Base-by-base conservation (phyloP, 805 yeast species). In the Yamadazyma kitorensis region DNA sequence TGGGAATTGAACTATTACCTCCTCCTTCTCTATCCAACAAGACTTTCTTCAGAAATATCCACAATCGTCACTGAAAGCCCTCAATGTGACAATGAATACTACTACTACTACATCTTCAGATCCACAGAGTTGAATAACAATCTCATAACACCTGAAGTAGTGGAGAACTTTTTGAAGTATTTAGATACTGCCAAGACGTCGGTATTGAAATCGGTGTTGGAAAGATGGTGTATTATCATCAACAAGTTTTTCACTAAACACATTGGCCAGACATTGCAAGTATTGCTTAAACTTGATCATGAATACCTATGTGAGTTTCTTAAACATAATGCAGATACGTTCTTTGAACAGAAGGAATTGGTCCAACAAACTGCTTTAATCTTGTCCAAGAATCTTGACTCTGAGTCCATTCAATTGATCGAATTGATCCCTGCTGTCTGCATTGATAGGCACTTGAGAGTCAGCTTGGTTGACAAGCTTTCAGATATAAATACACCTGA, bases 151-250 rank as follows among this genome's bases (percentile, higher is more conserved):
- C 27, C 30, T 3, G 37, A 41, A 20, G 39, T 44, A 15, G 27
- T 35, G 1, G 33, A 31, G 5, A 6, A 29, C 3, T 54, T 54
- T 22, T 8, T 46, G 3, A 31, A 33, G n/a, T 44, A 39, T 19
- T 17, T 52, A 6, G 15, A 30, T 5, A 17, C 29, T 7, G 31
- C 29, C 11, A 28, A 28, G 6, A 13, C 25, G 3, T 27, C 31
- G 11, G 34, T 67, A 0, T 14, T 44, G 3, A 18, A 28, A 1
- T 35, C 39, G 10, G 32, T 55, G 2, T 65, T 79, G 33, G 30
- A 47, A 7, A 72, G 86, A 46, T 82, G 87, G 87, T 47, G 69
- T 24, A 71, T 80, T 1, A 39, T 81, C 1, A 35, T 70, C 25
- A 61, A 74, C 44, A 29, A 38, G 5, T 42, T 57, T 29, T 63